Base-by-base conservation (phyloP, 371 early-diverging fungal genomes). In the Mucor piriformis region DNA sequence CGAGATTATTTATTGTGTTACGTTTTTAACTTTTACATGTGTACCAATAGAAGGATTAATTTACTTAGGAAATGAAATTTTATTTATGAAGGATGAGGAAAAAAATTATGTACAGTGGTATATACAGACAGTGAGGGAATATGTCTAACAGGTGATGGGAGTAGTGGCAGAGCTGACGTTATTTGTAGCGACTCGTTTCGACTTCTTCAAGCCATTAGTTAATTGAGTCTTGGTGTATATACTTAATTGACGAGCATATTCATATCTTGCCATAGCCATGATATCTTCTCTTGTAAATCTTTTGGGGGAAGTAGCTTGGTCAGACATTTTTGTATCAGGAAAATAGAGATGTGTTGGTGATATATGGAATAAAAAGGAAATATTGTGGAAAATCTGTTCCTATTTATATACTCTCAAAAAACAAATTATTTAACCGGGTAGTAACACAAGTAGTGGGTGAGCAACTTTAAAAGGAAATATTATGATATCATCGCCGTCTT, bases 191-290 rank as follows among this genome's bases (percentile, higher is more conserved):
- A 15, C 12, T 10, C 24, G 2, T 7, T 20, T 16, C 1, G 18
- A 13, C 24, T 24, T 21, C 13, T 46, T 46, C 21, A 24, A 24
- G 6, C 63, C 63, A 46, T 48, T 63, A 6, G 40, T 37, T 34
- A 67, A 48, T 35, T 58, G 67, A 15, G 53, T 59, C 52, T 43
- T 67, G 48, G 67, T 67, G 42, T 67, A 67, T n/a, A 59, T 50
- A 21, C 47, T 63, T 43, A 77, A 56, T 59, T 77, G 77, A 24
- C 77, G 69, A 23, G 77, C 72, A 53, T 77, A 77, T 67, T 77
- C 77, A 42, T 68, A 53, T 67, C 70, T 60, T 33, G 77, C 77
- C 70, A 77, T 57, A 20, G 65, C 68, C 57, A 76, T 55, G 0
- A 76, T 57, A 54, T 76, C 65, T 32, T 76, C 76, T 48, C 73